Conservation (phyloP, 2,329 filamentous ascomycete genomes). For the Talaromyces piceae region DNA sequence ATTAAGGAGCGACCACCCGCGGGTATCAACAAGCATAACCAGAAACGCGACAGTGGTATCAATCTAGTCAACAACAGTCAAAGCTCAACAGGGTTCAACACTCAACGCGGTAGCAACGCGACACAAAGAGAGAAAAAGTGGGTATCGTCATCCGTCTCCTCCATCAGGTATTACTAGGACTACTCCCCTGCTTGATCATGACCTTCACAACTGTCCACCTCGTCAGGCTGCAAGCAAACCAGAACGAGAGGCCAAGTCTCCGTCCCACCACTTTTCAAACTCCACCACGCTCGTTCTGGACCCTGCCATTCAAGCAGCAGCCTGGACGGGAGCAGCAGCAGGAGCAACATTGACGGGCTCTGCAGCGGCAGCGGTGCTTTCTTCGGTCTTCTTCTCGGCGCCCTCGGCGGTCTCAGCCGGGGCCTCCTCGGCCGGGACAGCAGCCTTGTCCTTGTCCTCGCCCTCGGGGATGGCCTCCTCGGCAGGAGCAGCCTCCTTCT, state of each 20-base stretch:
- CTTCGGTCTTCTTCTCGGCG: conserved; percentile 20
- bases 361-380: conserved; percentile 15
- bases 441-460: conserved; percentile 26
- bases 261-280: conserved; percentile 37
- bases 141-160: conserved; percentile 20
- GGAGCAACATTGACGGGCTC: conserved; percentile 27
- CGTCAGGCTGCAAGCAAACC: conserved; percentile 18
- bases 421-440: conserved; percentile 15
- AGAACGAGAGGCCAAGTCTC: conserved; percentile 24
- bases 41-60: conserved; percentile 23
- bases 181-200: too few relatives aligned
- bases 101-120: conserved; percentile 1
- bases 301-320: conserved; percentile 34
- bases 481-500: conserved; percentile 23
- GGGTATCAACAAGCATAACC: background rate
- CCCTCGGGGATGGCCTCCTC: conserved; percentile 18
- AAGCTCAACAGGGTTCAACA: conserved; percentile 3
- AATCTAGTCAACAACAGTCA: conserved; percentile 26
- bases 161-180: conserved; percentile 8
- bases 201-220: conserved; percentile 15
- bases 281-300: conserved; percentile 27
- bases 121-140: conserved; percentile 18
- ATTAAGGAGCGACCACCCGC: background rate
- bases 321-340: conserved; percentile 32
- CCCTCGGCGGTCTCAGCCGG: conserved; percentile 19